Evolutionary conservation across 2,329 filamentous ascomycete genomes (phyloP), one percentile per base, ranked within the genome.

Genomic region (Dendrostoma leiphaemia): DNA sequence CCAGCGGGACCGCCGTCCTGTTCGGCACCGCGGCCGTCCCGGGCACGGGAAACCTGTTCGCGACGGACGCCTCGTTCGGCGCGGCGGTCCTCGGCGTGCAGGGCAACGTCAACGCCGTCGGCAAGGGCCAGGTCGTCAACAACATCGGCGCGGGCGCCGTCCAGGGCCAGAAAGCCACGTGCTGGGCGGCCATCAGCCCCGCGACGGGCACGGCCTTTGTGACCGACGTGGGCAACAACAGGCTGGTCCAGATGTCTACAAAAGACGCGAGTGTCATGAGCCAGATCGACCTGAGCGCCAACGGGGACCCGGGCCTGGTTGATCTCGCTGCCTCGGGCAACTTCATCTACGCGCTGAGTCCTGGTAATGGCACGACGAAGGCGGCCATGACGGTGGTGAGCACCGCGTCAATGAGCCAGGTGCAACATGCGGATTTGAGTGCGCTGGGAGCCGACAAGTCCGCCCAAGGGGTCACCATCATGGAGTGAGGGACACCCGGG

Each of bases 1-100:
- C 81, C 0, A 51, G 64, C 0, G 81, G 80, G n/a, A 85, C 83
- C 0, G 75, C 76, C 0, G 78, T 79, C 0, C 71, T 81, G 1
- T 82, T 86, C 60, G 83, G 83, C 7, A 74, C 79, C 0, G 63
- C 70, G 0, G 45, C 68, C 0, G 75, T 85, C 37, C 75, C 76
- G 1, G 70, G 69, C 0, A 72, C 71, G 0, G 67, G 61, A 3
- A 64, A 74, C 28, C 61, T 84, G 35, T 81, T 86, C 56, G 74
- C 74, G 0, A 81, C 82, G 0, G 83, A 86, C 52, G 77, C 82
- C 0, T 79, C 80, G 0, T 84, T 86, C 50, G 83, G 83, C 6
- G 77, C 68, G 0, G 76, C 73, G 0, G 70, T 83, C 2, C 62
- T 86, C 1, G 65, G 71, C 1, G 58, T 82, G 1, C 43, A 46